A percentile compares a stretch with the other conserved stretches of the same genome.
Conservation (phyloP, 2,329 filamentous ascomycete genomes). For the Verticillium dahliae region DNA sequence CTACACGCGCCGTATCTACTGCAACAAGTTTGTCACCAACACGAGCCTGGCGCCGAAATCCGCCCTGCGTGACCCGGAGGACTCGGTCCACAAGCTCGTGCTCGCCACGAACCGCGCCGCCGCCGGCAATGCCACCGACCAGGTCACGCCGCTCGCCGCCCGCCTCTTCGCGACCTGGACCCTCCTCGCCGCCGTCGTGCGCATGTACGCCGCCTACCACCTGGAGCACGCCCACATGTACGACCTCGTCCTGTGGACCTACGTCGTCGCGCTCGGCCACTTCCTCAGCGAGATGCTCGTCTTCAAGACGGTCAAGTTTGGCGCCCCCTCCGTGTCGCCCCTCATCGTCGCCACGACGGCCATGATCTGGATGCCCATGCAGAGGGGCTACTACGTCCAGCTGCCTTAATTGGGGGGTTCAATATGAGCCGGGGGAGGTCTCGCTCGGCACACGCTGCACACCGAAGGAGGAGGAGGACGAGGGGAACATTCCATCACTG, state of each 20-base stretch:
- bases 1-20: conserved; percentile 85
- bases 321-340: conserved; percentile 48
- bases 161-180: conserved; percentile 88
- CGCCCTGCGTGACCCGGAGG: conserved; percentile 40
- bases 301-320: conserved; percentile 68
- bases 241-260: conserved; percentile 76
- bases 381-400: conserved; percentile 65
- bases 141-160: conserved; percentile 68
- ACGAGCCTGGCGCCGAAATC: conserved; percentile 32
- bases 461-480: not conserved
- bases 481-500: not conserved
- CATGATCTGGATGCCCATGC: conserved; percentile 56
- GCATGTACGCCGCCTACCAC: conserved; percentile 80
- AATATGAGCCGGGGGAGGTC: too few species aligned
- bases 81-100: conserved; percentile 46
- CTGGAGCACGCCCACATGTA: conserved; percentile 68
- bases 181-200: conserved; percentile 66
- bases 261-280: conserved; percentile 69
- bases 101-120: conserved; percentile 34
- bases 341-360: conserved; percentile 44
- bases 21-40: conserved; percentile 53
- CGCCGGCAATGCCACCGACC: conserved; percentile 42
- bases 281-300: conserved; percentile 76
- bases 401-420: not conserved
- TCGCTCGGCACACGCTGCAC: too few species aligned